Conservation (phyloP, 1,284 basidiomycete genomes). For the Melampsora abietis-canadensis region DNA sequence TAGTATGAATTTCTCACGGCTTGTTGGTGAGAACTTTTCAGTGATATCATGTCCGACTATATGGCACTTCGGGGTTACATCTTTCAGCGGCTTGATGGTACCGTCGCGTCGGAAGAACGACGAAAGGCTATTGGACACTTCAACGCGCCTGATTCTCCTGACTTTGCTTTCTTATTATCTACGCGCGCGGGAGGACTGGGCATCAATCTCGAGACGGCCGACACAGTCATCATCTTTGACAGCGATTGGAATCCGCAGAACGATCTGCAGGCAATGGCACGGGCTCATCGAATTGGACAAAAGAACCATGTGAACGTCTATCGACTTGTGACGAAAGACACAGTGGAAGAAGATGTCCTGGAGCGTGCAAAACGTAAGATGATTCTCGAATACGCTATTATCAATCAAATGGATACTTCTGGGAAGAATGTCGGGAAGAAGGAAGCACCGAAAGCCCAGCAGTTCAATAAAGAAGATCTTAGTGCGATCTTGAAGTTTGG, state of each 20-base stretch:
- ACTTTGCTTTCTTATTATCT: slow-evolving; percentile 56
- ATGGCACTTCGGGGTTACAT: slow-evolving; percentile 83
- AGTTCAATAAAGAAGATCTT: slow-evolving; percentile 94
- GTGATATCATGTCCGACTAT: slow-evolving; percentile 95
- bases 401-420: slow-evolving; percentile 99
- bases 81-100: slow-evolving; percentile 73
- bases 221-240: slow-evolving; percentile 99
- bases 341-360: slow-evolving; percentile 97
- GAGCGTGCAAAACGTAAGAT: slow-evolving; percentile 99
- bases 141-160: slow-evolving; percentile 69
- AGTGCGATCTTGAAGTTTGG: slow-evolving; percentile 99
- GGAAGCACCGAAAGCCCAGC: slow-evolving; percentile 73
- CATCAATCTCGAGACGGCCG: slow-evolving; percentile 69
- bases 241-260: slow-evolving; percentile 80
- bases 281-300: slow-evolving; percentile 93
- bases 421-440: slow-evolving; percentile 84
- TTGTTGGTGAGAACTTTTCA: slow-evolving; percentile 25
- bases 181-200: slow-evolving; percentile 53
- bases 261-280: slow-evolving; percentile 97
- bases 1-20: neutral
- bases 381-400: slow-evolving; percentile 99
- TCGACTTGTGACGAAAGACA: slow-evolving; percentile 94
- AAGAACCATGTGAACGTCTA: slow-evolving; percentile 98
- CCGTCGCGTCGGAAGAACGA: slow-evolving; percentile 71
- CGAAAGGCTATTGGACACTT: slow-evolving; percentile 80